These are phyloP conservation scores for Cytospora piceicola DNA, from an alignment of 2,329 filamentous ascomycete genomes.

Conservation along the genomic window DNA sequence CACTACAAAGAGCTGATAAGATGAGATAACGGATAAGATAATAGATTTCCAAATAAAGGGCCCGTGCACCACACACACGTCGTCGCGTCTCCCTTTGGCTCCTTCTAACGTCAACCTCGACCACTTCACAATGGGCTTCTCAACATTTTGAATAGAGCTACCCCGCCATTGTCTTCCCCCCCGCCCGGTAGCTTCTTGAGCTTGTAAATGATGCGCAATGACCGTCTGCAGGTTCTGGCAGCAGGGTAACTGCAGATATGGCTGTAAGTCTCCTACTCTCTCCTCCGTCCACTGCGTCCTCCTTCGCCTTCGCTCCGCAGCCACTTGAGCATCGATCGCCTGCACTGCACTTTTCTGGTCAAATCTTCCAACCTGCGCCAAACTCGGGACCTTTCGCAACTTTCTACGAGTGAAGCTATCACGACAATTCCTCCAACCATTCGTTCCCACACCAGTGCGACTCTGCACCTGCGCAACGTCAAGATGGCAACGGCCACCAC, in stretches of 20 bases:
- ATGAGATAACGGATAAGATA: constrained; percentile 6
- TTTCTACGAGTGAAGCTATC: not conserved
- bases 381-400: not conserved
- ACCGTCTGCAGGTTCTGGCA: constrained; percentile 53
- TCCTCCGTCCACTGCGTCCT: not conserved
- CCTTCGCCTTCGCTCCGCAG: not conserved
- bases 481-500: not conserved
- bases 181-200: constrained; percentile 15
- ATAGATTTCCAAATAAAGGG: not conserved
- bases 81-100: constrained; percentile 25
- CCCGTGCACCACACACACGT: constrained; percentile 21
- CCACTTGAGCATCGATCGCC: not conserved
- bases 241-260: constrained; percentile 57
- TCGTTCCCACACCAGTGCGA: not conserved
- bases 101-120: constrained; percentile 1
- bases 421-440: not conserved
- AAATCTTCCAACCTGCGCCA: not conserved
- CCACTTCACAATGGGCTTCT: constrained; percentile 4
- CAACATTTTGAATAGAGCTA: constrained; percentile 8
- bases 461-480: not conserved
- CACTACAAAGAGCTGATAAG: constrained; percentile 9
- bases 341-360: not conserved
- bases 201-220: constrained; percentile 23
- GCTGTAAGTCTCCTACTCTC: constrained; percentile 46
- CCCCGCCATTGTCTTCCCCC: not conserved